Conservation (phyloP, 2,329 filamentous ascomycete species). For the Monilinia vaccinii-corymbosi region DNA sequence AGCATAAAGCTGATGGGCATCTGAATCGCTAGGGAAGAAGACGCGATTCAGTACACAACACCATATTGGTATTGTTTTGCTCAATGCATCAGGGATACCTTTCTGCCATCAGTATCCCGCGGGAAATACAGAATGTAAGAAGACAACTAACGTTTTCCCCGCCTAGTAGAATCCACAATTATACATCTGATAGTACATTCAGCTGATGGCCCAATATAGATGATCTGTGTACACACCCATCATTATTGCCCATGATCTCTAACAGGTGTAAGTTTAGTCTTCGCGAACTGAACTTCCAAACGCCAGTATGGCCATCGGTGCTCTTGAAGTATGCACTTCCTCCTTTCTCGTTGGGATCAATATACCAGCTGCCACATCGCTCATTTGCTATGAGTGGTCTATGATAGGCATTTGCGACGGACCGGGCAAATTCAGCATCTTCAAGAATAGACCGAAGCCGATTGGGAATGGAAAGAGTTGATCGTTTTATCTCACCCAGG, state of each 20-base stretch:
- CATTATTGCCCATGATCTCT: slow-evolving; percentile 52
- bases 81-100: slow-evolving; percentile 89
- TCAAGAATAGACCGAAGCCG: slow-evolving; percentile 68
- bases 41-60: slow-evolving; percentile 74
- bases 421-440: slow-evolving; percentile 66
- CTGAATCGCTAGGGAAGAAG: slow-evolving; percentile 54
- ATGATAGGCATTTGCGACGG: slow-evolving; percentile 43
- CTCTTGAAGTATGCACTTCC: slow-evolving; percentile 94
- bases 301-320: slow-evolving; percentile 84
- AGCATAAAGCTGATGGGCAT: slow-evolving; percentile 50
- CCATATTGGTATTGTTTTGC: slow-evolving; percentile 93
- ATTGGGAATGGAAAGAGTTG: slow-evolving; percentile 71
- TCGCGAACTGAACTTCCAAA: slow-evolving; percentile 84
- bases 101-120: slow-evolving; percentile 15
- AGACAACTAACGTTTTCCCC: slow-evolving; percentile 62
- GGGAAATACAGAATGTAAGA: background rate
- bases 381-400: slow-evolving; percentile 85
- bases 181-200: slow-evolving; percentile 46
- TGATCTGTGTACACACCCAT: slow-evolving; percentile 48
- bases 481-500: slow-evolving; percentile 63
- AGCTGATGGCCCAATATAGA: background rate
- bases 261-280: slow-evolving; percentile 79
- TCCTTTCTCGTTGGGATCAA: slow-evolving; percentile 52
- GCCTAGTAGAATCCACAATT: slow-evolving; percentile 84
- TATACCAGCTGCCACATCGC: slow-evolving; percentile 94